These are phyloP conservation scores for Cyclotella kingstonii DNA, from an alignment of 108 stramenopile species.

Conservation along the genomic window DNA sequence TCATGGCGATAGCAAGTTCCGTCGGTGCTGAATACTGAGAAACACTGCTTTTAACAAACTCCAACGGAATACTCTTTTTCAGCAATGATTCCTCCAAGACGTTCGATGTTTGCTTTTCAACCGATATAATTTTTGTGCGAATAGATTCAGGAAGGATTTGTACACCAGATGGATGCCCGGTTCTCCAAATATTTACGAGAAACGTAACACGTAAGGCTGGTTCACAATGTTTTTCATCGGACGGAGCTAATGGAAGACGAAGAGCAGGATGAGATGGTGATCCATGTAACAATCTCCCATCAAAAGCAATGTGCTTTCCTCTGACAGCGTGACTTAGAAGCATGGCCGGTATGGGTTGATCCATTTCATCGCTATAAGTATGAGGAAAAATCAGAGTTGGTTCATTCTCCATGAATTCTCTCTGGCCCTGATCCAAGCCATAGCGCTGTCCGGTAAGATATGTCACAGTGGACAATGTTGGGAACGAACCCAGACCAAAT, in stretches of 20 bases:
- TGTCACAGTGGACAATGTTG: constrained; percentile 81
- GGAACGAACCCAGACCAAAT: constrained; percentile 83
- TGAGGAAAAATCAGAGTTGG: constrained; percentile 76
- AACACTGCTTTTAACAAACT: constrained; percentile 24
- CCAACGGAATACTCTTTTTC: background rate
- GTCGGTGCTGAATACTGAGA: constrained; percentile 7
- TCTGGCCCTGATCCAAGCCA: background rate
- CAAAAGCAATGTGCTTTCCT: constrained; percentile 88
- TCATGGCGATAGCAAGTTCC: background rate
- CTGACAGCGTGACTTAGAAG: constrained; percentile 61
- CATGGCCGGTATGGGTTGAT: constrained; percentile 52
- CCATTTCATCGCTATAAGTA: constrained; percentile 64
- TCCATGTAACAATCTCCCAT: constrained; percentile 87
- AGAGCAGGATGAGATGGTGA: constrained; percentile 68
- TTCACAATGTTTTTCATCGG: constrained; percentile 1
- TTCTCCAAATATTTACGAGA: constrained; percentile 87
- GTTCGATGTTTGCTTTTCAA: background rate
- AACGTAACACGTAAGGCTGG: constrained; percentile 70
- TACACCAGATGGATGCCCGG: constrained; percentile 58
- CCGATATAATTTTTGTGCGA: constrained; percentile 34
- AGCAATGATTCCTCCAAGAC: background rate
- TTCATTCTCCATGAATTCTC: constrained; percentile 3
- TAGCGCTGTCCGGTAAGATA: constrained; percentile 57
- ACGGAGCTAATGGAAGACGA: background rate
- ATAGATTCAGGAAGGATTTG: constrained; percentile 42